Evolutionary conservation across 2,329 filamentous ascomycete species (phyloP), one percentile per base, ranked within the genome.

Genomic region (Penicillium rolfsii): DNA sequence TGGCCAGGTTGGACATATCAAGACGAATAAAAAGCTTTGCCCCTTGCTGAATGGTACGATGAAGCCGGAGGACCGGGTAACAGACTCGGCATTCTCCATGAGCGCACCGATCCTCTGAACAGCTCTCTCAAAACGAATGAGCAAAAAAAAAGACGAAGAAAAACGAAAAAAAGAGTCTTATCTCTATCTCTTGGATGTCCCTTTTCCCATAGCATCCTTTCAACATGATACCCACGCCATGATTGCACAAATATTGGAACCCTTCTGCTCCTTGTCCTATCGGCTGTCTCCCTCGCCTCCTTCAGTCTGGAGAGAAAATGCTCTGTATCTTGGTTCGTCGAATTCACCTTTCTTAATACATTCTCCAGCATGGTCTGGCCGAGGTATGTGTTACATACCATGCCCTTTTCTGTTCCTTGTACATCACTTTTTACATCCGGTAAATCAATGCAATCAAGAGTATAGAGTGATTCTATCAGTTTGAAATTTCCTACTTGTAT

Each of bases 21-120:
- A 97, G 80, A 98, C 94, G 52, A 98, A 98, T 83, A 96, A 97
- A 82, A 98, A 97, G 92, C 85, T 93, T 71, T 96, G 91, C 75
- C 91, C 91, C 52, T 82, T 95, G 75, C 88, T 96, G 64, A 96
- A 96, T 74, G 91, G 92, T 55, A 91, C 90, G 35, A 90, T 90
- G 81, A 89, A 90, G 66, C 79, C 78, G 40, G 80, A 82, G 61
- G 79, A 82, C 30, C 76, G 74, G 3, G 74, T 79, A 55, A 78
- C 74, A 60, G 79, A 78, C 58, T 79, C 79, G 2, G 80, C 80
- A 16, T 83, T 83, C 66, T 76, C 77, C 1, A 81, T 82, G 77
- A 79, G 77, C 52, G 78, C 79, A 5, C 78, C 79, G 14, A 64
- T 69, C 40, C 58, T 70, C 36, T 68, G 36, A 62, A 9, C 72